Conservation (phyloP, 352 stramenopile genomes). For the Globisporangium megalacanthum region DNA sequence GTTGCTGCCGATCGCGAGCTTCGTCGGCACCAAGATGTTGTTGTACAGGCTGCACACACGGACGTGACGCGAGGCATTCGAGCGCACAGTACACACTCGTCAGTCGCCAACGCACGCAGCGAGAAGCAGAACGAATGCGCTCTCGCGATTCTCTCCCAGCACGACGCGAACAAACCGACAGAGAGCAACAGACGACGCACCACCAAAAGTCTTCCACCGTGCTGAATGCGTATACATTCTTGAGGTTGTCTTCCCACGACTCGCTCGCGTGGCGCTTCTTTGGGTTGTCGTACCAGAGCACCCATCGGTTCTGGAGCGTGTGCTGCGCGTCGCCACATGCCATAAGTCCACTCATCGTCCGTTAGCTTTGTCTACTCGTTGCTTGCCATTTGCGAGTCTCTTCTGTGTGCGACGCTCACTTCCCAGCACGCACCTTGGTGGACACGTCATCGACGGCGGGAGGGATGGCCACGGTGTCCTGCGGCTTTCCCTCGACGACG, state of each 20-base stretch:
- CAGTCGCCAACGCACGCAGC: no score
- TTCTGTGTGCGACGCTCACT: no score
- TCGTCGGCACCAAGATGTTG: constrained; percentile 90
- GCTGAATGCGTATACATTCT: constrained; percentile 92
- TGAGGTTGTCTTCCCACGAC: constrained; percentile 88
- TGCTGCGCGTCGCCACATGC: constrained; percentile 37
- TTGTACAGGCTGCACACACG: constrained; percentile 83
- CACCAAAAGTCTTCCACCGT: constrained; percentile 97
- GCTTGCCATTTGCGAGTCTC: no score
- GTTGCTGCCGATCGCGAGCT: constrained; percentile 91
- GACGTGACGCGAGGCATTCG: not conserved
- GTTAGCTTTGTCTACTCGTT: no score
- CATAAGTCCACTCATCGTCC: not conserved
- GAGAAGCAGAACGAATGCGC: no score
- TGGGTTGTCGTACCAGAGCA: constrained; percentile 88
- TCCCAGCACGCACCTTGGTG: constrained; percentile 40
- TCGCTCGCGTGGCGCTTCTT: constrained; percentile 87
- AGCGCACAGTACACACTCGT: no score
- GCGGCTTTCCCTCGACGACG: constrained; percentile 24
- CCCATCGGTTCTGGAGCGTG: constrained; percentile 83
- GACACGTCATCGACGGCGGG: constrained; percentile 34
- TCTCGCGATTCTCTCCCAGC: no score
- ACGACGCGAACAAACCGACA: not conserved
- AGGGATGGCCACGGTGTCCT: constrained; percentile 28
- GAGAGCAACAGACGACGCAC: constrained; percentile 24